phyloP scores from a whole-genome alignment of 805 yeast genomes.

The Schwanniomyces vanrijiae region DNA sequence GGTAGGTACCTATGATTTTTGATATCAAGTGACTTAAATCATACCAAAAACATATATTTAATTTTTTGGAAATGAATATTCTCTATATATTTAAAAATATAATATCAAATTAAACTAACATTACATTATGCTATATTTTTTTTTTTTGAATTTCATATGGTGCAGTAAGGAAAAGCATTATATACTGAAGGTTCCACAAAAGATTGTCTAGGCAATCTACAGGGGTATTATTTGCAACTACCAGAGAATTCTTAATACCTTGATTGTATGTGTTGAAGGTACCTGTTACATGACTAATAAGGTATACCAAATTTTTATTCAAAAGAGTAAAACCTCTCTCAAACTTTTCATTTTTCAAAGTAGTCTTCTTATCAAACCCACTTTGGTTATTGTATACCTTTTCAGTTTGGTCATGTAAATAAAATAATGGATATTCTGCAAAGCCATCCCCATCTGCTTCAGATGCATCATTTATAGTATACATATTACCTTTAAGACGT shows the following conservation, averaged over 20 bases:
- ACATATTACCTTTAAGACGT: slow-evolving; percentile 17
- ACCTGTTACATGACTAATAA: slow-evolving; percentile 19
- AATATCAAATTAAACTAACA: neutral
- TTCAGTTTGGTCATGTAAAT: slow-evolving; percentile 20
- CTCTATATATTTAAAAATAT: neutral
- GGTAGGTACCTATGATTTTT: no score
- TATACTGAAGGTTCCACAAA: slow-evolving; percentile 40
- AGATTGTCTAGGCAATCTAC: slow-evolving; percentile 40
- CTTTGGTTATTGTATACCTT: slow-evolving; percentile 6
- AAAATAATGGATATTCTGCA: slow-evolving; percentile 26
- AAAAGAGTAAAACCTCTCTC: slow-evolving; percentile 34
- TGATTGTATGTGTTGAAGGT: slow-evolving; percentile 6
- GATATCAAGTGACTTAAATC: no score
- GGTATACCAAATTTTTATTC: slow-evolving; percentile 26
- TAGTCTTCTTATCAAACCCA: slow-evolving; percentile 1
- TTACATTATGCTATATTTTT: neutral
- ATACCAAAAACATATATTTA: no score
- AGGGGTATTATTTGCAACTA: slow-evolving; percentile 24
- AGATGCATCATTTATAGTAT: slow-evolving; percentile 24
- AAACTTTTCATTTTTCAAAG: slow-evolving; percentile 22
- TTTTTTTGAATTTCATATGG: slow-evolving; percentile 1
- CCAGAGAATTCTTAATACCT: slow-evolving; percentile 4
- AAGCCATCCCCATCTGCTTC: neutral
- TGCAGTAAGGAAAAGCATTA: slow-evolving; percentile 35
- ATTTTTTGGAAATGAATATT: no score